Evolutionary conservation across 2,329 filamentous ascomycete genomes (phyloP), one percentile per base, ranked within the genome.

Genomic region (Dactylellina haptotyla): DNA sequence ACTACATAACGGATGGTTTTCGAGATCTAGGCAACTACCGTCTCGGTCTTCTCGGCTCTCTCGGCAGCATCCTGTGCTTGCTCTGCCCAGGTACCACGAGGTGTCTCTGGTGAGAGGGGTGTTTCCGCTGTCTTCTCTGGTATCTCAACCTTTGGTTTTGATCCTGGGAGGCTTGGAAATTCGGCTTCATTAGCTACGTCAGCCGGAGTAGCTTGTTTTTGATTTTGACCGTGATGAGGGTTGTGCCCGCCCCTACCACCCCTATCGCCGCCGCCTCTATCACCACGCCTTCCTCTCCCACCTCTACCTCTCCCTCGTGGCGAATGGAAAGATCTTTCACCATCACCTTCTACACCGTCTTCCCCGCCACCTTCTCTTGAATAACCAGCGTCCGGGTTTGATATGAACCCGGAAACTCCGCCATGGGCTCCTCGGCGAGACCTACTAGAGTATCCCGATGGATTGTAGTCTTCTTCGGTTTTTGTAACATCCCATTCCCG

Each of bases 401-500:
- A 64, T 23, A 73, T 54, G 39, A 59, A 45, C 18, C 66, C 67
- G 4, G 53, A 41, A 53, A 78, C 58, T n/a, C 72, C 76, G 20
- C 78, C 77, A 37, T 77, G 41, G 14, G 70, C 75, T 50, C 77
- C 77, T 20, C 76, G 70, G 20, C 76, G 72, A 16, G 65, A 76
- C n/a, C 76, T 66, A 26, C 71, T 73, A 8, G 65, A 75, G 48
- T 75, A 71, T 45, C 64, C 71, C 28, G 70, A 72, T 16, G 77
- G 77, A 46, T 77, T 78, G 39, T 77, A 78, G 43, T 78, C 77
- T 43, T 78, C 77, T 67, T 83, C 81, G 9, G 80, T 80, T 80
- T 88, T 88, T 41, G 86, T 86, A 77, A 86, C 84, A 69, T 88
- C 87, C 87, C 87, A 89, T 75, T 82, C 84, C 45, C 82, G 81